phyloP scores from a whole-genome alignment of 2,329 filamentous ascomycete species.

The Xylaria sp. region DNA sequence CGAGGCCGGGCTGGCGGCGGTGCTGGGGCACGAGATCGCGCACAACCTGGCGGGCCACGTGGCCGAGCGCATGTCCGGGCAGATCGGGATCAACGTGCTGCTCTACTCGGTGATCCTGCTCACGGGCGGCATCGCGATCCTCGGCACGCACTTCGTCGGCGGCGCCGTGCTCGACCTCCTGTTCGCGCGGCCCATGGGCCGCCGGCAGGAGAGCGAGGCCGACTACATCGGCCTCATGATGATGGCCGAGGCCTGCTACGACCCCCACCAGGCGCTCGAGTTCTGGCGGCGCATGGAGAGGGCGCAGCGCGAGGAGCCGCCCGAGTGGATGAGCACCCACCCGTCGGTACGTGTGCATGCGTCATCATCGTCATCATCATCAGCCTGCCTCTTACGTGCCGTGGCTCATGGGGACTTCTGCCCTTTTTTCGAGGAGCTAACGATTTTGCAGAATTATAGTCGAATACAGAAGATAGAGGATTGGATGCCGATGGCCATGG shows the following conservation, averaged over 20 bases:
- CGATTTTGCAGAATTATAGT: conserved; percentile 54
- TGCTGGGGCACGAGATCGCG: conserved; percentile 79
- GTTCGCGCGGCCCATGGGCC: conserved; percentile 68
- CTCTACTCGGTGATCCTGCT: conserved; percentile 54
- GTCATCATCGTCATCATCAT: no score
- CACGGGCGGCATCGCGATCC: conserved; percentile 47
- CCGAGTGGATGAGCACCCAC: conserved; percentile 77
- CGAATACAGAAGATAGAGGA: conserved; percentile 66
- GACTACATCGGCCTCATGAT: conserved; percentile 82
- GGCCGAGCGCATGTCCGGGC: conserved; percentile 63
- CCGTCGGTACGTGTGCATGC: conserved; percentile 62
- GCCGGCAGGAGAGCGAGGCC: conserved; percentile 75
- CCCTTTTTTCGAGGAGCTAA: conserved; percentile 18
- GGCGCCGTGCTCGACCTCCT: conserved; percentile 62
- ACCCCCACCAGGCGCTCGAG: conserved; percentile 66
- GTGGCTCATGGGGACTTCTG: no score
- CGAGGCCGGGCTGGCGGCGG: conserved; percentile 72
- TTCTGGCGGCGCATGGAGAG: conserved; percentile 71
- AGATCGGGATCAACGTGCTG: conserved; percentile 55
- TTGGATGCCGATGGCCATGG: conserved; percentile 62
- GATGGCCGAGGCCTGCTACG: conserved; percentile 80
- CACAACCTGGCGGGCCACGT: conserved; percentile 73
- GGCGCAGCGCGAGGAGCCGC: conserved; percentile 52
- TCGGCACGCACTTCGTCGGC: conserved; percentile 45
- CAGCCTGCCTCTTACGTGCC: neutral